Conservation (phyloP, 2,329 filamentous ascomycete species). For the Apiospora hydei region DNA sequence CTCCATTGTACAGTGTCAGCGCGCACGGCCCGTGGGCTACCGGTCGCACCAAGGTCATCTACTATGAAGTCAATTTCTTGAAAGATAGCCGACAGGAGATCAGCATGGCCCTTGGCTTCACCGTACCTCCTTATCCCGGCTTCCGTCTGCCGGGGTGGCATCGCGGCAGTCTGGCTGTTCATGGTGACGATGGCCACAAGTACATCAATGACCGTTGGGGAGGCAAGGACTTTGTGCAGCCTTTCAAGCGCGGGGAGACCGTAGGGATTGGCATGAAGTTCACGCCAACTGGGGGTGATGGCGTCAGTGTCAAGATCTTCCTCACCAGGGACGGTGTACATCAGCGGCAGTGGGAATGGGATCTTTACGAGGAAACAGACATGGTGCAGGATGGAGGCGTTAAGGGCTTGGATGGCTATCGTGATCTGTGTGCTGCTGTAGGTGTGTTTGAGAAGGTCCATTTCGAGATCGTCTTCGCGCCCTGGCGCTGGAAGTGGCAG, state of each 20-base stretch:
- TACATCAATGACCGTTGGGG: conserved; percentile 80
- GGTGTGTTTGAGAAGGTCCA: conserved; percentile 73
- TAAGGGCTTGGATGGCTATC: conserved; percentile 71
- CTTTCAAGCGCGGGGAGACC: conserved; percentile 70
- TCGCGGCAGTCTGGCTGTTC: conserved; percentile 75
- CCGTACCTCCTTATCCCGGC: conserved; percentile 76
- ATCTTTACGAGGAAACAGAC: conserved; percentile 78
- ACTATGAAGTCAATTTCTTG: conserved; percentile 74
- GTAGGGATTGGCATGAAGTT: conserved; percentile 78
- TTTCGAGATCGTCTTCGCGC: conserved; percentile 72
- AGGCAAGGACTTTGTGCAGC: conserved; percentile 70
- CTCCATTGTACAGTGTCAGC: conserved; percentile 71
- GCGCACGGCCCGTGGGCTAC: conserved; percentile 63
- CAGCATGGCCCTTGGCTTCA: conserved; percentile 71
- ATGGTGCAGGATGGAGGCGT: conserved; percentile 66
- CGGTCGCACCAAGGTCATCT: conserved; percentile 60
- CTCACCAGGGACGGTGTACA: conserved; percentile 70
- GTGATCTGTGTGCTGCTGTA: conserved; percentile 75
- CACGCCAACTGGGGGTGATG: conserved; percentile 42
- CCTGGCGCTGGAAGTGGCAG: conserved; percentile 64
- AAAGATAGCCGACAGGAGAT: conserved; percentile 51
- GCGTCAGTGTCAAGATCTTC: conserved; percentile 66
- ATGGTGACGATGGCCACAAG: conserved; percentile 79
- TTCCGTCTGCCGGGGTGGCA: conserved; percentile 86
- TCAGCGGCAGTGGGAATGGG: conserved; percentile 66